A percentile compares a stretch with the other conserved stretches of the same genome.
Evolutionary conservation across 2,329 filamentous ascomycete genomes (phyloP).

Genomic region (Paecilomyces niveus): DNA sequence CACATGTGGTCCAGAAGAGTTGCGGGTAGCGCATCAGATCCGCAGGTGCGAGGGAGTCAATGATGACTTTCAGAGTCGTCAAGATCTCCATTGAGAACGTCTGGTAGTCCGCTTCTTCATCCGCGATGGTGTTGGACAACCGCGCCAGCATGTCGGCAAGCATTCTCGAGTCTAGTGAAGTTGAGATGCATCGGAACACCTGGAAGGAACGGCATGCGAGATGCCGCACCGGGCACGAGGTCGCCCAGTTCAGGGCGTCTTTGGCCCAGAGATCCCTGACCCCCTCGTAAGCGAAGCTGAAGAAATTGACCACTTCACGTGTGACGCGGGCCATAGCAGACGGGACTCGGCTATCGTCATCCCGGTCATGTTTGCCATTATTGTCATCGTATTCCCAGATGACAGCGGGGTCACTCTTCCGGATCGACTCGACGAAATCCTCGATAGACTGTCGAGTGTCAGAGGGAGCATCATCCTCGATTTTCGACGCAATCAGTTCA

Average conservation of each 20-base stretch:
- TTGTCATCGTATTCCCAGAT: slow-evolving; percentile 94
- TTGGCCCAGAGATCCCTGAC: slow-evolving; percentile 90
- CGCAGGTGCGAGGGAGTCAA: slow-evolving; percentile 70
- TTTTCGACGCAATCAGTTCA: slow-evolving; percentile 76
- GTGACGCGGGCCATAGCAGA: slow-evolving; percentile 81
- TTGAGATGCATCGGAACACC: slow-evolving; percentile 89
- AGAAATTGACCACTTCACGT: slow-evolving; percentile 73
- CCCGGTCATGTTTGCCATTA: slow-evolving; percentile 67
- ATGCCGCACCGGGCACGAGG: slow-evolving; percentile 90
- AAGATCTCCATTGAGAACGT: slow-evolving; percentile 97
- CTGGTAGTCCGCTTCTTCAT: slow-evolving; percentile 88
- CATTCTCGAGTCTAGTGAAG: slow-evolving; percentile 86
- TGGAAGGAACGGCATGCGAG: slow-evolving; percentile 96
- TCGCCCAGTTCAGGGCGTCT: slow-evolving; percentile 88
- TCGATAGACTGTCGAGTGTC: slow-evolving; percentile 72
- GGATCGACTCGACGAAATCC: slow-evolving; percentile 77
- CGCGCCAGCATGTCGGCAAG: slow-evolving; percentile 93
- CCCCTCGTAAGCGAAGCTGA: slow-evolving; percentile 73
- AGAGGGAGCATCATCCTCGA: slow-evolving; percentile 62
- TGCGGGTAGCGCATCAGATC: slow-evolving; percentile 87
- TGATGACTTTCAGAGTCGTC: slow-evolving; percentile 86
- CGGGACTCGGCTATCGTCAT: slow-evolving; percentile 72
- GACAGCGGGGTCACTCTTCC: slow-evolving; percentile 73
- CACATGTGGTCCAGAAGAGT: slow-evolving; percentile 95
- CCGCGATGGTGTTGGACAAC: slow-evolving; percentile 92